A percentile compares a stretch with the other conserved stretches of the same genome.
These are phyloP conservation scores for Populus euphratica DNA, from an alignment of 345 rosid genomes.

Conservation along the genomic window DNA sequence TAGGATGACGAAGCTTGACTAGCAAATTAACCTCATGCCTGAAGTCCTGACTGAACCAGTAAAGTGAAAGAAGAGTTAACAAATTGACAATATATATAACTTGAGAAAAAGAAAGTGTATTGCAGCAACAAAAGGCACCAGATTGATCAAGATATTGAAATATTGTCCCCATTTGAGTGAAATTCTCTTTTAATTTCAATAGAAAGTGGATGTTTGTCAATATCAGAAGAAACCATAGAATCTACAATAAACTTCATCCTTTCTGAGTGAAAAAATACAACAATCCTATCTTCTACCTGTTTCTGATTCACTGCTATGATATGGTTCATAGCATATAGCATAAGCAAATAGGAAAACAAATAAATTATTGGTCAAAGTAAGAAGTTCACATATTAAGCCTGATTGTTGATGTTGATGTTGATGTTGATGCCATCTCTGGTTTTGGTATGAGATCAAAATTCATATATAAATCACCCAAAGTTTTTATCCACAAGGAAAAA, in stretches of 20 bases:
- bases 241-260: background rate
- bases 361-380: background rate
- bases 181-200: background rate
- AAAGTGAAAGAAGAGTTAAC: conserved; percentile 22
- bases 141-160: conserved; percentile 11
- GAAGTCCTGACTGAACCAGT: conserved; percentile 84
- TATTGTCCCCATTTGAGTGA: background rate
- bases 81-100: background rate
- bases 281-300: background rate
- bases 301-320: conserved; percentile 8
- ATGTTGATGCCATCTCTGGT: background rate
- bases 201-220: background rate
- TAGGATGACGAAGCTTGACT: conserved; percentile 99
- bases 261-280: background rate
- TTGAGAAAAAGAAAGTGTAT: background rate
- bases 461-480: background rate
- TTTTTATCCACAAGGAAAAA: background rate
- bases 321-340: background rate
- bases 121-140: conserved; percentile 10
- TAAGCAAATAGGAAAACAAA: background rate
- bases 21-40: conserved; percentile 97
- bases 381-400: background rate
- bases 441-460: background rate
- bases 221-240: background rate
- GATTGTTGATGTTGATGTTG: background rate